Percentiles rank a stretch among this genome's conserved stretches.
phyloP scores from a whole-genome alignment of 257 asterid genomes.

The Gentiana dahurica region DNA sequence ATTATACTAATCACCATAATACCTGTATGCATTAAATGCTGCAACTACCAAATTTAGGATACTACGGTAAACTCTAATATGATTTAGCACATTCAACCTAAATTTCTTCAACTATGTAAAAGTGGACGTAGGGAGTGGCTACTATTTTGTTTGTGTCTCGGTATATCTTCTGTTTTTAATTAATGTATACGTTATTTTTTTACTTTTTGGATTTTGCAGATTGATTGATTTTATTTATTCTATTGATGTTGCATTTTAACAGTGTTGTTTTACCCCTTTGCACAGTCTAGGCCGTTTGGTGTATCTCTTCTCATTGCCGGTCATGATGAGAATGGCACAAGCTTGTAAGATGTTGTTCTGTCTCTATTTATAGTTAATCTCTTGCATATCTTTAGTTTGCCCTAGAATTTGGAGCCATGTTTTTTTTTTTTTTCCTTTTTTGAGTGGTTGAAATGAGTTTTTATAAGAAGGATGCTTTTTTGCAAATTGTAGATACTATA shows the following conservation, averaged over 20 bases:
- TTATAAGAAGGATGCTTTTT: neutral
- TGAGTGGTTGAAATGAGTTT: constrained; percentile 6
- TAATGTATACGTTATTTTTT: too few species aligned
- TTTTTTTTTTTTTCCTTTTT: too few species aligned
- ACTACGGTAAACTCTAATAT: too few species aligned
- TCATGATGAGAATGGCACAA: constrained; percentile 82
- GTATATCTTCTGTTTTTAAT: neutral
- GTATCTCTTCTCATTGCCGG: constrained; percentile 95
- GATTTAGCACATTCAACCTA: too few species aligned
- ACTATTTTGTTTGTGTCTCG: too few species aligned
- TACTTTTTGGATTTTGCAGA: neutral
- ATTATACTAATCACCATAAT: too few species aligned
- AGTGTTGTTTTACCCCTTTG: constrained; percentile 13
- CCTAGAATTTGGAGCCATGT: too few species aligned
- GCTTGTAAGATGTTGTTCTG: constrained; percentile 46
- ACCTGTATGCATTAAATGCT: too few species aligned
- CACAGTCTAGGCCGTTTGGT: constrained; percentile 89
- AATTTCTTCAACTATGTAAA: too few species aligned
- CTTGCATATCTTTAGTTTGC: neutral
- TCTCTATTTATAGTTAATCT: neutral
- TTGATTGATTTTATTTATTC: too few species aligned
- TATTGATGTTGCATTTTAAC: neutral
- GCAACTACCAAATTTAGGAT: too few species aligned
- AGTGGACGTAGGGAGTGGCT: too few species aligned
- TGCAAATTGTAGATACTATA: constrained; percentile 45